Conservation (phyloP, 169 alveolate species). For the Cryptosporidium ubiquitum region DNA sequence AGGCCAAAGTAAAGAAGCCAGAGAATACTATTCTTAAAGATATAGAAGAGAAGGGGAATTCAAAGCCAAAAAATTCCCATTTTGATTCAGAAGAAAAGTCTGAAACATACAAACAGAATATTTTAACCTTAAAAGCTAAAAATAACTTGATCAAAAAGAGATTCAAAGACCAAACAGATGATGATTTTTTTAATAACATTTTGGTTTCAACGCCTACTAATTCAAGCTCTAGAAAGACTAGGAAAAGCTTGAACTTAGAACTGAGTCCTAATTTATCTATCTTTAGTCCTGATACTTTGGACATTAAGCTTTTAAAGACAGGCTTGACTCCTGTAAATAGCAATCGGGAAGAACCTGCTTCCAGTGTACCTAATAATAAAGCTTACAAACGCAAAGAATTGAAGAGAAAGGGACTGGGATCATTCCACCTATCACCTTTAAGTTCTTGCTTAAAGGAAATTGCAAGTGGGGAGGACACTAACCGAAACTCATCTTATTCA, state of each 20-base stretch:
- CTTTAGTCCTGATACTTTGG: neutral
- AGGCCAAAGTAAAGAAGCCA: neutral
- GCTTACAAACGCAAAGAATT: conserved; percentile 16
- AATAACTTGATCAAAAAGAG: conserved; percentile 34
- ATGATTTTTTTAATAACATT: conserved; percentile 25
- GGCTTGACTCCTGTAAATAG: conserved; percentile 54
- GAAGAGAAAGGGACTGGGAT: neutral
- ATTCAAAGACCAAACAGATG: conserved; percentile 19
- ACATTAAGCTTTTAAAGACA: neutral
- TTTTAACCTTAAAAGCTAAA: conserved; percentile 18
- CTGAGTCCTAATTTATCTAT: neutral
- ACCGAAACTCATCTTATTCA: conserved; percentile 24
- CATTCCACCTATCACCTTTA: conserved; percentile 25
- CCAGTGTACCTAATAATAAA: neutral
- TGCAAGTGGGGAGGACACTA: conserved; percentile 28
- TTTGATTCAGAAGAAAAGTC: neutral
- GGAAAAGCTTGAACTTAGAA: conserved; percentile 7
- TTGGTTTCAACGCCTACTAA: conserved; percentile 21
- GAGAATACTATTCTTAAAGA: neutral
- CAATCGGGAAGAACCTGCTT: neutral
- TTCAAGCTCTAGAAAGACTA: conserved; percentile 13
- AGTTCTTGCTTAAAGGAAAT: conserved; percentile 9
- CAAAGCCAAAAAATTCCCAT: neutral
- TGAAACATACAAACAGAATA: conserved; percentile 8
- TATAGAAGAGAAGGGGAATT: neutral